Percentiles rank a stretch among this genome's conserved stretches.
Conservation (phyloP, 1,284 basidiomycete genomes). For the Anthracocystis walkeri region DNA sequence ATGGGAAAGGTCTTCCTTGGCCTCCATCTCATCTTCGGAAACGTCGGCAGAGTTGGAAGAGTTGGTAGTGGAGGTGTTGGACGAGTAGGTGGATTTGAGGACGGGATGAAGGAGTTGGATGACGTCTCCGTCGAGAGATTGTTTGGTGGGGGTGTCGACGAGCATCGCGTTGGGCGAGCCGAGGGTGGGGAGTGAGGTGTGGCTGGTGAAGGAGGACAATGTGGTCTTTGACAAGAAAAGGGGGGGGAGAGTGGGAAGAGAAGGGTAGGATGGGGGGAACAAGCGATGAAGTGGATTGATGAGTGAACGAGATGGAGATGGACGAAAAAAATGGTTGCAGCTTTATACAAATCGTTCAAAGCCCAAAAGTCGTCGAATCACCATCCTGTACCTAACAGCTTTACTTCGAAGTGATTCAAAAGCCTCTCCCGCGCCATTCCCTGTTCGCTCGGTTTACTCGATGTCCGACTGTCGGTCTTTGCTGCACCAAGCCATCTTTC, state of each 20-base stretch:
- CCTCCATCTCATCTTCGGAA: conserved; percentile 22
- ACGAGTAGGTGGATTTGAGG: conserved; percentile 12
- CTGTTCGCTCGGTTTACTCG: too few species aligned
- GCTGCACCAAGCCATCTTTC: too few species aligned
- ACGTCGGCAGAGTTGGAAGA: conserved; percentile 3
- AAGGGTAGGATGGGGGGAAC: not conserved
- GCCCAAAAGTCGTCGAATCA: too few species aligned
- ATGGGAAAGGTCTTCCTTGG: conserved; percentile 16
- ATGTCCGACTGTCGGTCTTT: too few species aligned
- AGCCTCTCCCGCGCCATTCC: too few species aligned
- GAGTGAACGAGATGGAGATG: not conserved
- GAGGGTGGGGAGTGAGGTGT: conserved; percentile 21
- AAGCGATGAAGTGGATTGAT: not conserved
- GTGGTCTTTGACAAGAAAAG: conserved; percentile 1
- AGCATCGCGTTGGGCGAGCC: conserved; percentile 9
- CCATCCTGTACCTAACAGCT: too few species aligned
- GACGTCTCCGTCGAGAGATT: conserved; percentile 7
- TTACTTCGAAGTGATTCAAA: too few species aligned
- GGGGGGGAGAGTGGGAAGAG: not conserved
- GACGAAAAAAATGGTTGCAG: not conserved
- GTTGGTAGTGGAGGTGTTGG: not conserved
- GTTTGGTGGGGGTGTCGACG: conserved; percentile 21
- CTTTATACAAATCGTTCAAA: not conserved
- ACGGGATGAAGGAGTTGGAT: conserved; percentile 19
- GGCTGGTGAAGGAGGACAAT: conserved; percentile 20